Base-by-base conservation (phyloP, 139 green algal genomes). In the Chlamydomonas schloesseri region DNA sequence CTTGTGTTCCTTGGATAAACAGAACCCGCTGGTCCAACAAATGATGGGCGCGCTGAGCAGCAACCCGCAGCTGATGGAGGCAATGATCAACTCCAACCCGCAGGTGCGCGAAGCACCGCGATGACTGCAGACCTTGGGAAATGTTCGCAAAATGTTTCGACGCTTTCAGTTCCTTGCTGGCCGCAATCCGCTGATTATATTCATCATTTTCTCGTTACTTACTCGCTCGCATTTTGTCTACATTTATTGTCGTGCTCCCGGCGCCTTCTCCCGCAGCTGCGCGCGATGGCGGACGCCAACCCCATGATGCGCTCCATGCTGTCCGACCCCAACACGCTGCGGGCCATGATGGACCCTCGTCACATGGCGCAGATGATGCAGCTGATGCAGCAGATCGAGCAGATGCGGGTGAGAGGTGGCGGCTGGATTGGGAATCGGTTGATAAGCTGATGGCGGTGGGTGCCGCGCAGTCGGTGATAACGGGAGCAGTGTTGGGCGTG, bases 321-420 rank as follows among this genome's bases (percentile, higher is more conserved):
- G 85, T 68, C 37, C 47, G 96, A 98, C 87, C 97, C 97, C 6
- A 92, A 99, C 83, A 68, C 92, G 64, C 47, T 99, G 91, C 92
- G 91, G 20, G 84, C 81, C 47, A 95, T 99, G 91, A 86, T 96
- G 36, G 88, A 96, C 87, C 96, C 97, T 3, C 58, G 91, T 29
- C 94, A 94, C 77, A 88, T 98, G 84, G 91, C 90, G 42, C 92
- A 94, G 42, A 96, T 96, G 81, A 86, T 93, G 88, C 90, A 94
- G 62, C 36, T 89, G 58, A 72, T 74, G 90, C 75, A 89, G 78
- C 89, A 93, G 83, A 91, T 94, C 83, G 67, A 85, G 69, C 64
- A 86, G 71, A 68, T 88, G 80, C 15, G 57, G 57, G 62, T 65
- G 53, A 76, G 67, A n/a, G n/a, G n/a, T n/a, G n/a, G 31, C 17